A percentile compares a stretch with the other conserved stretches of the same genome.
These are phyloP conservation scores for Macaranga tanarius DNA, from an alignment of 441 rosid genomes.

Conservation along the genomic window DNA sequence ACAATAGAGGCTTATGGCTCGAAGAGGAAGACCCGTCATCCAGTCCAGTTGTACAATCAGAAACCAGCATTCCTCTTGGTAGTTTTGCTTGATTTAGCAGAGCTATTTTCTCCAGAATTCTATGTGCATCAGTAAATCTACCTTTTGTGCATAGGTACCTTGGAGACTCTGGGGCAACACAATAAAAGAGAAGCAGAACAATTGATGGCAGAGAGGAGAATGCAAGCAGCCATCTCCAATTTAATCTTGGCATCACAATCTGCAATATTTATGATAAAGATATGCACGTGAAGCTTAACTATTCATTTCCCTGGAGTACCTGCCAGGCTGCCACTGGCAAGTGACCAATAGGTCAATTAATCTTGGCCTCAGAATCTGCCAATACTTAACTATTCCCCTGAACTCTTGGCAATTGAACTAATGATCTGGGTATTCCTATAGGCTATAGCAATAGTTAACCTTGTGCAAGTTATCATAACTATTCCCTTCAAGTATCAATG, in stretches of 20 bases:
- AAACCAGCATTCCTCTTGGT: constrained; percentile 54
- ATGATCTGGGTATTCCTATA: no score
- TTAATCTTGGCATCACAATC: constrained; percentile 70
- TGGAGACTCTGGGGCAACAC: constrained; percentile 67
- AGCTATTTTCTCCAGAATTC: constrained; percentile 61
- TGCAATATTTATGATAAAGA: constrained; percentile 31
- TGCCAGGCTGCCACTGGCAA: no score
- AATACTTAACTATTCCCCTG: no score
- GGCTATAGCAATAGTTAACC: background rate
- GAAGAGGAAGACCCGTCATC: constrained; percentile 28
- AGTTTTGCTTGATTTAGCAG: constrained; percentile 43
- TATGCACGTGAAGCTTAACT: no score
- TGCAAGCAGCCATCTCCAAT: constrained; percentile 84
- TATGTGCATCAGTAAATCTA: constrained; percentile 49
- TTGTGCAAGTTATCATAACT: background rate
- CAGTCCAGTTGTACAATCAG: constrained; percentile 18
- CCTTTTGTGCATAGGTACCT: constrained; percentile 67
- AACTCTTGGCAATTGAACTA: no score
- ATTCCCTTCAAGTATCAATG: background rate
- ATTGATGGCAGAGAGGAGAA: constrained; percentile 72
- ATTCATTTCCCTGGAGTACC: no score
- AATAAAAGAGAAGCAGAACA: constrained; percentile 56
- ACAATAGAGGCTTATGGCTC: constrained; percentile 31
- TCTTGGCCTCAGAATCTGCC: no score
- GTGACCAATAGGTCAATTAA: no score